Base-by-base conservation (phyloP, 2,329 filamentous ascomycete species). In the Pseudopithomyces maydicus region DNA sequence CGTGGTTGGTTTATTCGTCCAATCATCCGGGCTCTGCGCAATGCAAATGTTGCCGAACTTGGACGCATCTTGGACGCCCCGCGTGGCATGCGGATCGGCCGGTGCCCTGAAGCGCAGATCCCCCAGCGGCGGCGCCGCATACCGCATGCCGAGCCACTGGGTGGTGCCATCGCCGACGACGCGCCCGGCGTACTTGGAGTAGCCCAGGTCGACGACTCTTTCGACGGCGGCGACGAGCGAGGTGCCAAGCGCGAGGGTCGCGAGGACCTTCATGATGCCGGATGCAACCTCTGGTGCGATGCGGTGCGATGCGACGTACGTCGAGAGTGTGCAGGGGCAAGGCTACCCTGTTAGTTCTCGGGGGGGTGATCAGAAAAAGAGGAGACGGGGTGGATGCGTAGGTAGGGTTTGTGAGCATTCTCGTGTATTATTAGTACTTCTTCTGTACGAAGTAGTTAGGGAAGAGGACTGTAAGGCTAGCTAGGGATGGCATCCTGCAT, bases 121-220 rank as follows among this genome's bases (percentile, higher is more conserved):
- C 1, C 87, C 88, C 2, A 89, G 55, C 0, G 90, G 90, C 14
- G 90, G 80, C 5, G 88, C 86, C 1, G 89, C 90, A 76, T 85
- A 94, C 48, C 89, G 84, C 45, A 93, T 84, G 1, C 89, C 90
- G 10, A 91, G 81, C 88, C 89, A 93, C 72, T 89, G 82, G 0
- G 83, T 86, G 35, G 90, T 78, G 1, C 85, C 87, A 60, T 84
- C 83, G 0, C 75, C 62, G 1, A 82, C 77, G 1, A 77, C 68
- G 1, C 77, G 70, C n/a, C 90, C 90, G 53, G 80, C 72, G 67
- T 91, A 91, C 17, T 79, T 82, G 15, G 85, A 82, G 69, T 92
- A 92, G 4, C 80, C 81, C 15, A 92, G 77, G 59, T 89, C 78
- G 3, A 91, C 85, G 1, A 73, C 54, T 6, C 71, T 67, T 41